Conservation (phyloP, 164 flowering plant species). For the Cinnamomum chago region DNA sequence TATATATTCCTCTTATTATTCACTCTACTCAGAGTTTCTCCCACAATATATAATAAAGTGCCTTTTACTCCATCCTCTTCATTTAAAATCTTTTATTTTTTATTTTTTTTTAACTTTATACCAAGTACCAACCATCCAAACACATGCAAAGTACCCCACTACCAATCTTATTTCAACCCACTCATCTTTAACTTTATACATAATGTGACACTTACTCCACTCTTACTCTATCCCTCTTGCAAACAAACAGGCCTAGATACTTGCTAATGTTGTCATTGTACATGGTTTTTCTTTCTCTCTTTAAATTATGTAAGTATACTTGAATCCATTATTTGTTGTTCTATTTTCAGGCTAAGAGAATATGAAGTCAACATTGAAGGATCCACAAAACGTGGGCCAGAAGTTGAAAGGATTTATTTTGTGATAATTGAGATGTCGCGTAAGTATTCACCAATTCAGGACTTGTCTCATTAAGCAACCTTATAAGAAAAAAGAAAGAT, state of each 20-base stretch:
- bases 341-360: slow-evolving; percentile 61
- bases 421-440: slow-evolving; percentile 95
- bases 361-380: slow-evolving; percentile 60
- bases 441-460: slow-evolving; percentile 36
- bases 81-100: too few species aligned
- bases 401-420: slow-evolving; percentile 79
- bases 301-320: neutral
- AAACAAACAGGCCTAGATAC: neutral
- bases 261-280: neutral
- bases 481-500: neutral
- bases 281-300: neutral
- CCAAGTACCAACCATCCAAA: too few species aligned
- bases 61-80: too few species aligned
- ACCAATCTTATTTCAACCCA: too few species aligned
- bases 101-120: too few species aligned
- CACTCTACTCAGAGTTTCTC: too few species aligned
- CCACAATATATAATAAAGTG: too few species aligned
- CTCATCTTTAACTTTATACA: too few species aligned
- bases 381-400: slow-evolving; percentile 68
- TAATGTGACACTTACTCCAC: too few species aligned
- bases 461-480: neutral
- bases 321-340: neutral
- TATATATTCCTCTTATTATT: too few species aligned
- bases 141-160: too few species aligned
- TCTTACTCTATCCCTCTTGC: too few species aligned